Conservation (phyloP, 345 rosid genomes). For the Aquilaria yunnanensis region DNA sequence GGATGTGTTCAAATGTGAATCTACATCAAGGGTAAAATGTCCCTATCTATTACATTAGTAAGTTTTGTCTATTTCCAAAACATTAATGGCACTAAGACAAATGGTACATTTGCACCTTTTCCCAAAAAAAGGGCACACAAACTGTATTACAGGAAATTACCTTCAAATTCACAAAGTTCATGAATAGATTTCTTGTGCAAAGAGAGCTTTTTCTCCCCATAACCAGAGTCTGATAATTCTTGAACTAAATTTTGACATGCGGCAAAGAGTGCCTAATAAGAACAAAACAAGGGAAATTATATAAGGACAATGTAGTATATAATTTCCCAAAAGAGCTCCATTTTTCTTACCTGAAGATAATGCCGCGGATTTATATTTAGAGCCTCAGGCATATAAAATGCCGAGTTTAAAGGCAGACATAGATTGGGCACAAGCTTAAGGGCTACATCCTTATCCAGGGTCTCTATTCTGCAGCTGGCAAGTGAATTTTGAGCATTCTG, state of each 20-base stretch:
- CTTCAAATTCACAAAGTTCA: slow-evolving; percentile 57
- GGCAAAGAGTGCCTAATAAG: slow-evolving; percentile 66
- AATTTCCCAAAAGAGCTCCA: neutral
- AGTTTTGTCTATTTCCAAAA: no score
- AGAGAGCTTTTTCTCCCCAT: slow-evolving; percentile 37
- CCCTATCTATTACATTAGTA: no score
- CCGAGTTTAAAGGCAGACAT: slow-evolving; percentile 47
- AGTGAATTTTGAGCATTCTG: slow-evolving; percentile 84
- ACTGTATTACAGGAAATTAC: slow-evolving; percentile 22
- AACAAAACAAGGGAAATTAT: slow-evolving; percentile 2
- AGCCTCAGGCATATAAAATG: slow-evolving; percentile 84
- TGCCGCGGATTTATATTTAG: slow-evolving; percentile 63
- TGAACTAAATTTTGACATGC: slow-evolving; percentile 63
- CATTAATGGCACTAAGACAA: no score
- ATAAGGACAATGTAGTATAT: slow-evolving; percentile 1
- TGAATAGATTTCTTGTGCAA: slow-evolving; percentile 48
- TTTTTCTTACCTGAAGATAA: slow-evolving; percentile 58
- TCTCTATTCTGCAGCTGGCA: slow-evolving; percentile 65
- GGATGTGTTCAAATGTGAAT: no score
- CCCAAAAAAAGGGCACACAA: neutral
- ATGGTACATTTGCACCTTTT: no score
- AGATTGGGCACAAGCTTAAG: slow-evolving; percentile 56
- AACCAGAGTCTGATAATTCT: slow-evolving; percentile 28
- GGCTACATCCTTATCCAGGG: slow-evolving; percentile 48
- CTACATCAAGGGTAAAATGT: no score